Conservation (phyloP, 306 rosid genomes). For the Quercus glauca region DNA sequence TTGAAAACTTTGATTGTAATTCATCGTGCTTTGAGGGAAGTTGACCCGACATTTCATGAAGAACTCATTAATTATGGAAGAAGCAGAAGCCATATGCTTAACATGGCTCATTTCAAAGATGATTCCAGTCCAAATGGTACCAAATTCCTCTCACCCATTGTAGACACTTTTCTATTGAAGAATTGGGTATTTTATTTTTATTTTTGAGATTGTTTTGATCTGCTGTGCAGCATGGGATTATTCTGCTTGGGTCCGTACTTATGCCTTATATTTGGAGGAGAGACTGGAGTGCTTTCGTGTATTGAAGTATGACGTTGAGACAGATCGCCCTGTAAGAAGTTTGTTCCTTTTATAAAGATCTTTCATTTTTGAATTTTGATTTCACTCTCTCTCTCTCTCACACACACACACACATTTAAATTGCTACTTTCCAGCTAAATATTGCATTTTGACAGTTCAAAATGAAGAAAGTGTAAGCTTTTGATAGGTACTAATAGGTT, state of each 20-base stretch:
- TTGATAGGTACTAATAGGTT: neutral
- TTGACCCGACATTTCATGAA: constrained; percentile 97
- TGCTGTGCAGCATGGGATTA: constrained; percentile 87
- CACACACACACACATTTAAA: neutral
- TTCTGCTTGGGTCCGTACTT: constrained; percentile 93
- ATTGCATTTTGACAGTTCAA: neutral
- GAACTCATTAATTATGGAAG: constrained; percentile 95
- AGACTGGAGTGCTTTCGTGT: constrained; percentile 96
- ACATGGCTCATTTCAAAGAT: constrained; percentile 95
- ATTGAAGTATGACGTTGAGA: constrained; percentile 85
- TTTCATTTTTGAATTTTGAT: constrained; percentile 1
- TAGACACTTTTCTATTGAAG: neutral
- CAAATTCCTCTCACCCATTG: constrained; percentile 6
- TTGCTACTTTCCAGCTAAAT: neutral
- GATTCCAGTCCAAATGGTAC: constrained; percentile 98
- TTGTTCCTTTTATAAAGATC: neutral
- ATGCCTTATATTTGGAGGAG: constrained; percentile 99
- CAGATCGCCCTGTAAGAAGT: constrained; percentile 80
- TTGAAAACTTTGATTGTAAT: constrained; percentile 86
- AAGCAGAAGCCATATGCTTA: constrained; percentile 98
- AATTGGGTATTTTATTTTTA: constrained; percentile 14
- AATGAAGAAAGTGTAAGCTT: neutral
- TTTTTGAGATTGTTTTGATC: constrained; percentile 22
- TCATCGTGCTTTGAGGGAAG: constrained; percentile 99
- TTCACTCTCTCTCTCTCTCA: neutral